phyloP scores from a whole-genome alignment of 2,329 filamentous ascomycete species.

The Cadophora luteo-olivacea region DNA sequence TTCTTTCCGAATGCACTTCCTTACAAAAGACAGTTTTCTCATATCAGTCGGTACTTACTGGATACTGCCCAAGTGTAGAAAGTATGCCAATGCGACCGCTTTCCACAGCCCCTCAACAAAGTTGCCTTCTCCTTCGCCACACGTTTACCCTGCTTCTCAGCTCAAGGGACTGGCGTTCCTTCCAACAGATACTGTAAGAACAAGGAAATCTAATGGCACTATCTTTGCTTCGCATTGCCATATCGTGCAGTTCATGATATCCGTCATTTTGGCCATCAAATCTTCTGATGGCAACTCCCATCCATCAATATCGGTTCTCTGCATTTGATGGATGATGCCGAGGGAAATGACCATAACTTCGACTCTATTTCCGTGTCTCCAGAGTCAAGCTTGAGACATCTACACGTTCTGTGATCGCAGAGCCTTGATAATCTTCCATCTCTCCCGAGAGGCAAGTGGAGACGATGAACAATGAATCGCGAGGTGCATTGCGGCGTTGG shows the following conservation, averaged over 20 bases:
- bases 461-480: no score
- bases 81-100: not conserved
- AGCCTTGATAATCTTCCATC: not conserved
- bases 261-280: not conserved
- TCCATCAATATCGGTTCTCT: not conserved
- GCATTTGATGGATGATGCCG: not conserved
- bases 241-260: not conserved
- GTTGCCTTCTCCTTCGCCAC: no score
- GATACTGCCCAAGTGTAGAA: not conserved
- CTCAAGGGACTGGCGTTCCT: not conserved
- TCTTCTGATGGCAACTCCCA: not conserved
- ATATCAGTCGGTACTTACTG: not conserved
- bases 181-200: not conserved
- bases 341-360: no score
- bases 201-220: not conserved
- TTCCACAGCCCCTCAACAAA: not conserved
- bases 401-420: not conserved
- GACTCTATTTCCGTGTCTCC: no score
- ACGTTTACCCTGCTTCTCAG: no score
- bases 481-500: not conserved
- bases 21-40: not conserved
- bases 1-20: not conserved
- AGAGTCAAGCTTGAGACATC: no score
- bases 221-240: no score
- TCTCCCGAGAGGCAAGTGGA: not conserved